Evolutionary conservation across 2,329 filamentous ascomycete genomes (phyloP), one percentile per base, ranked within the genome.

Genomic region (Boeremia exigua): DNA sequence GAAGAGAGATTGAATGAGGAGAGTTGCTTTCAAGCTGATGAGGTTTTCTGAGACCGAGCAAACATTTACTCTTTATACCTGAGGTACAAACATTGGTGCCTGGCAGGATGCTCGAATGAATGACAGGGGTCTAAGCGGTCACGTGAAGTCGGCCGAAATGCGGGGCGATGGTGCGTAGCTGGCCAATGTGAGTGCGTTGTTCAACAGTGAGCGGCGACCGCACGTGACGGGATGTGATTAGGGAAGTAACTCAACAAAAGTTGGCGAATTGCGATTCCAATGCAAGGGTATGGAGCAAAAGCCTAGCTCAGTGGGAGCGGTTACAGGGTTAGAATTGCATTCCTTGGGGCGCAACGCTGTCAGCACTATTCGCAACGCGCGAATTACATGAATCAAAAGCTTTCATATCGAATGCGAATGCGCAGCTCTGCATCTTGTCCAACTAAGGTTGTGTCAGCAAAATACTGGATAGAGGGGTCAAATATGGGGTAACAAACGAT

Each of bases 81-180:
- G 25, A 43, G 37, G 50, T 37, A 34, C 37, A 37, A 29, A 39
- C 25, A n/a, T 48, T 17, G 45, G 14, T 45, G 45, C 51, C 51
- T 54, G 33, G 29, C 25, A 27, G 14, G 27, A 29, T 49, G 33
- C 25, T 30, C 23, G 14, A 17, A 34, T 43, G 7, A 11, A 38
- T 43, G 17, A 5, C 19, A 6, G 14, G 17, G 19, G 33, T 9
- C n/a, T 40, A 43, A 29, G 11, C 27, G 25, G 19, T 29, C 42
- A 39, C 48, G 46, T 45, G 46, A 3, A 14, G 34, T 46, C 34
- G 46, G 51, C 33, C 45, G 51, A 48, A 38, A 11, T 28, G 38
- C 36, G 50, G 43, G 32, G 25, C 25, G 5, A 7, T 2, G 2
- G 25, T 6, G 5, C 10, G 3, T 38, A 10, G 10, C 12, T 17